These are phyloP conservation scores for Malus sylvestris DNA, from an alignment of 306 rosid genomes.

Conservation along the genomic window DNA sequence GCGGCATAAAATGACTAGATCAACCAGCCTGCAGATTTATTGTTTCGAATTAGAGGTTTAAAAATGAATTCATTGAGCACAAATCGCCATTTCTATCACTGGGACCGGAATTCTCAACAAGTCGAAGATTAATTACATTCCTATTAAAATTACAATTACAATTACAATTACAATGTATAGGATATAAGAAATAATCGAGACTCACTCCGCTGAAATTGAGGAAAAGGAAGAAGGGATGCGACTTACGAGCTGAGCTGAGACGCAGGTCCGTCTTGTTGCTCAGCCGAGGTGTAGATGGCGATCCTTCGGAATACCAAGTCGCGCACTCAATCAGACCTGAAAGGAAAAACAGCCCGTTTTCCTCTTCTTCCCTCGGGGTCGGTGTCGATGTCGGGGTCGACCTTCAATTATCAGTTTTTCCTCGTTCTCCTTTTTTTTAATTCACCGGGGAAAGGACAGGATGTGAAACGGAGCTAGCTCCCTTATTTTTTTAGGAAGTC, in stretches of 20 bases:
- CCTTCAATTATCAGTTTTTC: slow-evolving; percentile 1
- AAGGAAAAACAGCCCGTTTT: neutral
- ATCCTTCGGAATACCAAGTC: slow-evolving; percentile 1
- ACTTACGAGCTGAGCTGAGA: slow-evolving; percentile 18
- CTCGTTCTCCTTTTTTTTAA: neutral
- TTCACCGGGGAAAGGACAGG: neutral
- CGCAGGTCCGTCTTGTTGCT: neutral
- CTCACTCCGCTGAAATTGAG: neutral
- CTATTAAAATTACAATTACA: neutral
- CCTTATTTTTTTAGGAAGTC: neutral
- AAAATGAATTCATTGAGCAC: neutral
- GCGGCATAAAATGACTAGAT: slow-evolving; percentile 6
- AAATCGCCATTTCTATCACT: neutral
- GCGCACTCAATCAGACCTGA: slow-evolving; percentile 11
- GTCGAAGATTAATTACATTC: neutral
- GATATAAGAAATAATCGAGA: neutral
- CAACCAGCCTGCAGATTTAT: slow-evolving; percentile 19
- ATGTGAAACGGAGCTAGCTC: neutral
- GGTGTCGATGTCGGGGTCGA: neutral
- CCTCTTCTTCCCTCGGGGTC: neutral
- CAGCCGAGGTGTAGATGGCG: neutral
- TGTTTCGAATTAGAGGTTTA: neutral
- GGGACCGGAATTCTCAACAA: neutral
- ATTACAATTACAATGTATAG: neutral
- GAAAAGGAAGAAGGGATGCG: neutral